phyloP scores from a whole-genome alignment of 129 eudicot genomes.

The Rutidosis leptorrhynchoides region DNA sequence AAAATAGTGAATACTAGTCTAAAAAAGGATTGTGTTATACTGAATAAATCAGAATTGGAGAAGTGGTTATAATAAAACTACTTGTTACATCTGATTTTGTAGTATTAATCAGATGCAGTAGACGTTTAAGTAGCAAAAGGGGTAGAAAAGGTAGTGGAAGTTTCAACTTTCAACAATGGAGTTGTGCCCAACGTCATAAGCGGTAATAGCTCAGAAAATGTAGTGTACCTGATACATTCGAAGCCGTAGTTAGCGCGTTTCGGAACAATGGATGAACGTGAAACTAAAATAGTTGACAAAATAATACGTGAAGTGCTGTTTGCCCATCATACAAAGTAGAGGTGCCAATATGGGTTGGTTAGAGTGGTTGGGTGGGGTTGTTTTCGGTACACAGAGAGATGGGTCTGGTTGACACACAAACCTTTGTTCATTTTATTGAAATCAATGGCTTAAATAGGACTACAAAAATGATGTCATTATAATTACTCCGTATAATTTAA shows the following conservation, averaged over 20 bases:
- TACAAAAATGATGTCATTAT: background rate
- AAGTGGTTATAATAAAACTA: too few relatives aligned
- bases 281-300: too few relatives aligned
- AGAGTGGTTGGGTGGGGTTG: background rate
- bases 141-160: slow-evolving; percentile 66
- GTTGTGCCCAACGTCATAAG: slow-evolving; percentile 81
- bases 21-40: background rate
- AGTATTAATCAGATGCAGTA: slow-evolving; percentile 62
- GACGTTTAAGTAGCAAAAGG: slow-evolving; percentile 81
- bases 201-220: slow-evolving; percentile 93
- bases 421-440: too few relatives aligned
- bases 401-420: too few relatives aligned
- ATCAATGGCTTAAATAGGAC: background rate
- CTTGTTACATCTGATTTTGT: background rate
- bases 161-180: slow-evolving; percentile 83
- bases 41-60: background rate
- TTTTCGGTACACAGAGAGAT: background rate
- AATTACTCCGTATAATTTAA: too few relatives aligned
- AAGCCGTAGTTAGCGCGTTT: slow-evolving; percentile 12
- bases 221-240: slow-evolving; percentile 72
- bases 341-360: too few relatives aligned
- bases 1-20: background rate
- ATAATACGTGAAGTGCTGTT: background rate
- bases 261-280: background rate
- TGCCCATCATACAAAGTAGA: background rate